A percentile compares a stretch with the other conserved stretches of the same genome.
Evolutionary conservation across 1,284 basidiomycete genomes (phyloP).

Genomic region (Inonotus hispidus): DNA sequence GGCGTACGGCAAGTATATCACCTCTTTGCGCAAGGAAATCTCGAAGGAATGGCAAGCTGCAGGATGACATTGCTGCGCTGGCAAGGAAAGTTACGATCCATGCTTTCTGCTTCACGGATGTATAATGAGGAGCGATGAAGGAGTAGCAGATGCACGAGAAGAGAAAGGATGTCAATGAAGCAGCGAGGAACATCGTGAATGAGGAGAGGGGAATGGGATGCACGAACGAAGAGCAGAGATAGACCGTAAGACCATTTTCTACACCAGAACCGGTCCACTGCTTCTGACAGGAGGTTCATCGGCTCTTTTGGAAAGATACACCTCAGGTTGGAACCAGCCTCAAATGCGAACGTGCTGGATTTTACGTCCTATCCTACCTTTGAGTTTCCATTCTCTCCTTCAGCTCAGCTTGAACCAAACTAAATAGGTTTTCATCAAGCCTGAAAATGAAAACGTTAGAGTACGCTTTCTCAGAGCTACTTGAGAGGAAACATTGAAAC

Average conservation of each 20-base stretch:
- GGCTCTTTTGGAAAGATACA: background rate
- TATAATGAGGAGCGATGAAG: background rate
- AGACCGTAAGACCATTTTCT: background rate
- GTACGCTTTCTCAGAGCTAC: no score
- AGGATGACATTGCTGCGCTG: background rate
- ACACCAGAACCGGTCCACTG: background rate
- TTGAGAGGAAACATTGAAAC: no score
- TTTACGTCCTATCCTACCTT: background rate
- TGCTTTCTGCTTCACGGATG: background rate
- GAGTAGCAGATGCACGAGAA: background rate
- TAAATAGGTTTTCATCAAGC: no score
- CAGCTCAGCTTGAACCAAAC: no score
- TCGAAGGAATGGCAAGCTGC: constrained; percentile 7
- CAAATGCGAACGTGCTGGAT: background rate
- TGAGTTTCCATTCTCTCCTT: background rate
- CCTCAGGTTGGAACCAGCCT: background rate
- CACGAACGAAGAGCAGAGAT: background rate
- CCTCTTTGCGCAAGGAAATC: background rate
- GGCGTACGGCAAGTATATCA: background rate
- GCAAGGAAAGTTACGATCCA: constrained; percentile 11
- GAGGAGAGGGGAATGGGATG: background rate
- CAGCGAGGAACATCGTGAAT: background rate
- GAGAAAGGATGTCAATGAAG: background rate
- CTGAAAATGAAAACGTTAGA: no score
- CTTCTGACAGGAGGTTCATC: background rate